Percentiles rank a stretch among this genome's conserved stretches.
phyloP scores from a whole-genome alignment of 306 rosid species.

The Purshia tridentata region DNA sequence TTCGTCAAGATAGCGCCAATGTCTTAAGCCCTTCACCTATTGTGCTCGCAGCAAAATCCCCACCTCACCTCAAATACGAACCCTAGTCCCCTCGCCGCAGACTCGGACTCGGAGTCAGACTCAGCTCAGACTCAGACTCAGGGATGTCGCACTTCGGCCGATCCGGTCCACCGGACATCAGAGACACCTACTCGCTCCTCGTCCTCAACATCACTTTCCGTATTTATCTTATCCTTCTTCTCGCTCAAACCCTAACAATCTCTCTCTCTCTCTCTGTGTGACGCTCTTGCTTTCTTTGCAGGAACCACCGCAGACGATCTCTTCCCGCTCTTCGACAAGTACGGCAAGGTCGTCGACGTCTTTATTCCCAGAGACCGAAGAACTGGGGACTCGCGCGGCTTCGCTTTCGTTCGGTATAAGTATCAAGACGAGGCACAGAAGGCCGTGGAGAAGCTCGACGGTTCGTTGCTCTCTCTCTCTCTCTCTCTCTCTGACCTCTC shows the following conservation, averaged over 20 bases:
- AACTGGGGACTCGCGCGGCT: slow-evolving; percentile 70
- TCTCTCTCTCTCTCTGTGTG: neutral
- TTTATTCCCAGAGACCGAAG: slow-evolving; percentile 77
- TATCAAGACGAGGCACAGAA: slow-evolving; percentile 73
- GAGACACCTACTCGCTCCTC: slow-evolving; percentile 76
- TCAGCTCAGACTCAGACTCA: neutral
- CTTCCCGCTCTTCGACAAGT: slow-evolving; percentile 70
- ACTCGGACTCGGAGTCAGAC: neutral
- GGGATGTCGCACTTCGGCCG: slow-evolving; percentile 78
- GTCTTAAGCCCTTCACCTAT: no score
- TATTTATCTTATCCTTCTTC: slow-evolving; percentile 18
- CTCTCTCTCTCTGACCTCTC: neutral
- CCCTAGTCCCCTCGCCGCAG: slow-evolving; percentile 41
- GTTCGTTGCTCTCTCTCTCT: slow-evolving; percentile 21
- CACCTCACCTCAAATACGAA: slow-evolving; percentile 22
- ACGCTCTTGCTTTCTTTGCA: slow-evolving; percentile 1
- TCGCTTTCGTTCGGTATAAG: slow-evolving; percentile 73
- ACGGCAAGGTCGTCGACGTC: slow-evolving; percentile 76
- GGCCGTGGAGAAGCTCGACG: slow-evolving; percentile 70
- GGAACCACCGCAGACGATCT: slow-evolving; percentile 79
- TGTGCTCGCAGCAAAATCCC: neutral
- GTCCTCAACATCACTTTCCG: slow-evolving; percentile 82
- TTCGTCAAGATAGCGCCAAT: slow-evolving; percentile 3
- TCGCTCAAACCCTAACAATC: neutral
- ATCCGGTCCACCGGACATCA: slow-evolving; percentile 80